These are phyloP conservation scores for Cyclotella kingstonii DNA, from an alignment of 108 stramenopile genomes.

Conservation along the genomic window DNA sequence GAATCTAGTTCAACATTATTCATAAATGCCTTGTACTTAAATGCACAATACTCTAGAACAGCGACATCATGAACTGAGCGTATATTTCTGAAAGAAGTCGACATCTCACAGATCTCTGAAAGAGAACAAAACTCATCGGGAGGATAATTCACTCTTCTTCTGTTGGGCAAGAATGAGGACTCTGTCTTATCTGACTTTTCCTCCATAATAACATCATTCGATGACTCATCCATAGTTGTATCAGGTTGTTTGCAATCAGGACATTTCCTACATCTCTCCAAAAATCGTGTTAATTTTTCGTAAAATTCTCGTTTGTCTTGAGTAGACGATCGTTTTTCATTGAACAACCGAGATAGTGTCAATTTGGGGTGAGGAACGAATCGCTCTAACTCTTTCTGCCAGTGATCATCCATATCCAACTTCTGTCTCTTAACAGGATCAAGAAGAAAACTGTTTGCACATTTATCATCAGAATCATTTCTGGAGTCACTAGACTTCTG, in stretches of 20 bases:
- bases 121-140: conserved; percentile 7
- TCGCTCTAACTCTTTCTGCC: conserved; percentile 45
- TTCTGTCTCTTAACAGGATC: conserved; percentile 38
- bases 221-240: too few relatives aligned
- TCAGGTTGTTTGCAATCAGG: conserved; percentile 25
- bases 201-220: conserved; percentile 11
- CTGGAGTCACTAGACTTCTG: too few relatives aligned
- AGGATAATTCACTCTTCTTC: not conserved
- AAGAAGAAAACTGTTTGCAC: conserved; percentile 28
- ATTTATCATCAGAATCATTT: not conserved
- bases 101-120: conserved; percentile 44
- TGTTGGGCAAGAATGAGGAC: conserved; percentile 2
- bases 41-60: conserved; percentile 62
- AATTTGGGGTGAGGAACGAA: conserved; percentile 16
- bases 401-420: conserved; percentile 51
- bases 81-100: conserved; percentile 50
- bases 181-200: conserved; percentile 10
- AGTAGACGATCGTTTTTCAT: conserved; percentile 29
- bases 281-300: conserved; percentile 52
- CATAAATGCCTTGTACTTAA: conserved; percentile 26
- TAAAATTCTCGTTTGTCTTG: conserved; percentile 50
- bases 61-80: conserved; percentile 52
- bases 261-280: conserved; percentile 52
- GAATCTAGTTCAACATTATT: conserved; percentile 11
- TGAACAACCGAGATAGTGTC: conserved; percentile 26